Evolutionary conservation across 192 early-diverging fungal species (phyloP).

Genomic region (Chytriomyces hyalinus): DNA sequence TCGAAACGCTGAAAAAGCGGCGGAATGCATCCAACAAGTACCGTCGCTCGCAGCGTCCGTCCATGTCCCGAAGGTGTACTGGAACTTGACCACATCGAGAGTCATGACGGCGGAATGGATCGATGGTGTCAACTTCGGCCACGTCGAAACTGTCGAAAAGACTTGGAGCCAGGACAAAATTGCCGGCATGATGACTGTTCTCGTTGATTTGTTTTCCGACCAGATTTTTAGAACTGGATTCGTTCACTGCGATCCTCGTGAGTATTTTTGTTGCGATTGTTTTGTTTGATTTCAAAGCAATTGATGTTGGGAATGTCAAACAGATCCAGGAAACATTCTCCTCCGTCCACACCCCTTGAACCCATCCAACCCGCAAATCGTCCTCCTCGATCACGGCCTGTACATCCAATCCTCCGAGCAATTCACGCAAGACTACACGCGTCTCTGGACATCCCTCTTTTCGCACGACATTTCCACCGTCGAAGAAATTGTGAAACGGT

Average conservation of each 20-base stretch:
- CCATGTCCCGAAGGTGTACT: constrained; percentile 80
- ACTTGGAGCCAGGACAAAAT: constrained; percentile 37
- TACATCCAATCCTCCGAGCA: constrained; percentile 75
- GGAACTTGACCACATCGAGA: constrained; percentile 69
- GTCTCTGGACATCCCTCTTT: constrained; percentile 86
- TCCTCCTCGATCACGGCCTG: constrained; percentile 91
- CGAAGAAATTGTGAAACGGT: constrained; percentile 65
- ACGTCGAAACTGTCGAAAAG: constrained; percentile 55
- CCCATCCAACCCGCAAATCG: constrained; percentile 60
- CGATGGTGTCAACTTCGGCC: constrained; percentile 75
- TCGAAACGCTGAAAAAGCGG: constrained; percentile 73
- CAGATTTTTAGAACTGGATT: constrained; percentile 52
- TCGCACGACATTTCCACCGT: constrained; percentile 70
- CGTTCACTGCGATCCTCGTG: constrained; percentile 85
- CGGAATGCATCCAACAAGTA: constrained; percentile 39
- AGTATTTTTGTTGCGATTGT: constrained; percentile 59
- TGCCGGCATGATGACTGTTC: constrained; percentile 64
- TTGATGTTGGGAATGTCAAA: constrained; percentile 22
- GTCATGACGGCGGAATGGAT: constrained; percentile 92
- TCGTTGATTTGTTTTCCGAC: constrained; percentile 80
- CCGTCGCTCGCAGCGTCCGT: constrained; percentile 56
- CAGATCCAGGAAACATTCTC: constrained; percentile 72
- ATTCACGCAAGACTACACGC: constrained; percentile 80
- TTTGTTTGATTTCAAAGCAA: neutral
- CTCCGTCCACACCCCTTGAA: constrained; percentile 54